Percentiles rank a stretch among this genome's conserved stretches.
Evolutionary conservation across 495 filamentous ascomycete genomes (phyloP).

Genomic region (Glarea lozoyensis): DNA sequence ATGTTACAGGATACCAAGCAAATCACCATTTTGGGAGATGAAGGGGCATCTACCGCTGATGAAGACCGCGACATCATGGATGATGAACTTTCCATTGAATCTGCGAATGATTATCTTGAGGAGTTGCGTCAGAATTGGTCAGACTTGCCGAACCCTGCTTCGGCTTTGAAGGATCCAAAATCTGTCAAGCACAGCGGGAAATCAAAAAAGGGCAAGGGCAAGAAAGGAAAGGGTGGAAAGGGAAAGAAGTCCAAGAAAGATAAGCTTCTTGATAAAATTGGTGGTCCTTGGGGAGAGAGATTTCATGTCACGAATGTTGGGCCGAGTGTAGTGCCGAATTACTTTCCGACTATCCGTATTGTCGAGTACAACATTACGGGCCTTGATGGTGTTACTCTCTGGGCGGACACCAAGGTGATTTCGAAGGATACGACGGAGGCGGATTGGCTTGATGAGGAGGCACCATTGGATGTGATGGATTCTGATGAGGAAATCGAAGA

Average conservation of each 20-base stretch:
- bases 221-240: too few relatives aligned
- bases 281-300: constrained; percentile 73
- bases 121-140: constrained; percentile 74
- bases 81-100: constrained; percentile 50
- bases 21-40: constrained; percentile 41
- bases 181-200: constrained; percentile 35
- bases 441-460: constrained; percentile 9
- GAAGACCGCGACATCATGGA: constrained; percentile 24
- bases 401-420: constrained; percentile 27
- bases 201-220: constrained; percentile 36
- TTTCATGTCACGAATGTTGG: constrained; percentile 72
- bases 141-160: constrained; percentile 51
- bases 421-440: not conserved
- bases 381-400: constrained; percentile 43
- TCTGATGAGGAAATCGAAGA: not conserved
- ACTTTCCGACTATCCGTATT: constrained; percentile 78
- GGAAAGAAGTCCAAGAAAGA: constrained; percentile 40
- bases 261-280: constrained; percentile 52
- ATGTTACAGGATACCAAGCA: constrained; percentile 81
- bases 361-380: constrained; percentile 91
- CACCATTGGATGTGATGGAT: not conserved
- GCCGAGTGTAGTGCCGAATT: constrained; percentile 87
- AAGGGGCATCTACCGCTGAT: constrained; percentile 14
- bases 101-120: constrained; percentile 67
- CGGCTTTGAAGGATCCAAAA: constrained; percentile 24